Evolutionary conservation across 352 stramenopile species (phyloP), one percentile per base, ranked within the genome.

Genomic region (Ophiocytium majus): DNA sequence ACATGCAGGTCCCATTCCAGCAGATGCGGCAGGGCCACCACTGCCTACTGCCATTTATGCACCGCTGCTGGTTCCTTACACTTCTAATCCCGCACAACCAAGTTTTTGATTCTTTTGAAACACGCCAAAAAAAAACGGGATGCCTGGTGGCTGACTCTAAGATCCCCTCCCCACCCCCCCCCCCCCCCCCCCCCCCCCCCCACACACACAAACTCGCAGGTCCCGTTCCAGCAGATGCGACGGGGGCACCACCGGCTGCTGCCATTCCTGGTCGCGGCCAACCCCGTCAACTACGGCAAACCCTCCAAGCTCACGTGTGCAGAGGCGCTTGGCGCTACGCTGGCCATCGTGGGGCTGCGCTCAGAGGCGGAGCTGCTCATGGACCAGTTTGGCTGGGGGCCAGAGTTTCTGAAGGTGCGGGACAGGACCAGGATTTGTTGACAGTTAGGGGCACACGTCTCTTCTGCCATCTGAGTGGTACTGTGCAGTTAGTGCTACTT

Each of bases 201-300:
- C n/a, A n/a, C n/a, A n/a, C n/a, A n/a, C n/a, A n/a, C n/a, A n/a
- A n/a, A 66, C 28, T 23, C 34, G 5, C 35, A 78, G 66, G 66
- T 78, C 35, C 96, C 96, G 14, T 98, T 98, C 88, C 91, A 94
- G 57, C 93, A 98, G 89, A 93, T 99, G 89, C 86, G 89, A 32
- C 93, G 94, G 66, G 94, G 93, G 19, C 95, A 97, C 86, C 96
- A 98, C 89, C 95, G 97, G 31, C 90, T 99, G 32, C 91, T 99
- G 35, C 97, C 97, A 23, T 99, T 98, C 86, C 92, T 99, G 32
- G 95, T 99, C 34, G 97, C 97, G 0, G 97, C 97, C 0, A 99
- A 99, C 89, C 95, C 95, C 35, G 97, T 99, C 33, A 99, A 99
- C 92, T 99, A 99, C 91, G 97, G 97, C 31, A 93, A 94, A 71